phyloP scores from a whole-genome alignment of 2,329 filamentous ascomycete species.

The Aspergillus chevalieri region DNA sequence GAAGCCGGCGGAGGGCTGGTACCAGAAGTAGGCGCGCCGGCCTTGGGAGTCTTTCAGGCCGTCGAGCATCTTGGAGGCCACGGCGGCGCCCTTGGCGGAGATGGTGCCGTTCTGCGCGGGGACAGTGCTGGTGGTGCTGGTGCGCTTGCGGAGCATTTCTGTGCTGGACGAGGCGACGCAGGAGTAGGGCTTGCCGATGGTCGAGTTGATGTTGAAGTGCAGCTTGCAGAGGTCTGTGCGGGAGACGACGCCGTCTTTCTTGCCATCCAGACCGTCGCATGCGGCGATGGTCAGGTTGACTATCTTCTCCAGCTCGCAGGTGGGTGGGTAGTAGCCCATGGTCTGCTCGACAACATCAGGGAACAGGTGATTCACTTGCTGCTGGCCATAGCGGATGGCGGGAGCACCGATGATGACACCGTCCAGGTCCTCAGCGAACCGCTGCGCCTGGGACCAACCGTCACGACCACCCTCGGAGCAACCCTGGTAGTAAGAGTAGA shows the following conservation, averaged over 20 bases:
- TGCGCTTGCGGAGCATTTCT: conserved; percentile 2
- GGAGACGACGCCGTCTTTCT: conserved; percentile 49
- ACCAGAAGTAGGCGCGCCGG: conserved; percentile 34
- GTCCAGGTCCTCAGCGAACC: conserved; percentile 25
- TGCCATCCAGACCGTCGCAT: conserved; percentile 53
- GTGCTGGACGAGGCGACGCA: conserved; percentile 27
- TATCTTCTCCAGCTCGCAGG: conserved; percentile 13
- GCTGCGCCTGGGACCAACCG: conserved; percentile 23
- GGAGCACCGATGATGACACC: conserved; percentile 40
- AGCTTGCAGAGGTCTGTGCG: conserved; percentile 45
- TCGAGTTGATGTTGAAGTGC: conserved; percentile 38
- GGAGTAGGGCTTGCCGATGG: conserved; percentile 43
- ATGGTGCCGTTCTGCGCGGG: conserved; percentile 17
- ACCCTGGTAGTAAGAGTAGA: conserved; percentile 10
- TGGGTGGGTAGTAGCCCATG: conserved; percentile 34
- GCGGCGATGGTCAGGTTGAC: conserved; percentile 50
- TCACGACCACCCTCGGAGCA: conserved; percentile 29
- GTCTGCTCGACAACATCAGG: conserved; percentile 33
- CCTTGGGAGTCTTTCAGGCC: conserved; percentile 33
- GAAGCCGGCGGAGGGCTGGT: conserved; percentile 26
- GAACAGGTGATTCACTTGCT: conserved; percentile 37
- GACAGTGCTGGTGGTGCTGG: neutral
- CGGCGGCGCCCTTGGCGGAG: conserved; percentile 10
- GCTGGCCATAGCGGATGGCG: conserved; percentile 36
- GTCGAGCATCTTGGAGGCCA: conserved; percentile 22